Percentiles rank a stretch among this genome's conserved stretches.
phyloP scores from a whole-genome alignment of 2,329 filamentous ascomycete genomes.

The Lecanoromycetidae sp. region DNA sequence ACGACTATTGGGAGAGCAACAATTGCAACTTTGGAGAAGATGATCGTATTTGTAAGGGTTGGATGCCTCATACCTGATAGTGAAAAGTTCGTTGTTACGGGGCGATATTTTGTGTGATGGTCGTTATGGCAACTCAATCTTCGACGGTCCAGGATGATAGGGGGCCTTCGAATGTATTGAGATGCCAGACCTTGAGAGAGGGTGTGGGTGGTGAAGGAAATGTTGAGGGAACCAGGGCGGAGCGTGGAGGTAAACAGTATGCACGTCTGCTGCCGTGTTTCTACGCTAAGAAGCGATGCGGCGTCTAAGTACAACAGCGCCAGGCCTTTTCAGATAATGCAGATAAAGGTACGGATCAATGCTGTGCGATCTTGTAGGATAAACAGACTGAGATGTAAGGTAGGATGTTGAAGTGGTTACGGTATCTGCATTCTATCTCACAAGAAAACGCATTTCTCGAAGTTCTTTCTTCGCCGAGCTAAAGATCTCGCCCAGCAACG shows the following conservation, averaged over 20 bases:
- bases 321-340: constrained; percentile 3
- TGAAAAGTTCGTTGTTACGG: not conserved
- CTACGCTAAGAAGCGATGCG: constrained; percentile 8
- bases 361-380: constrained; percentile 1
- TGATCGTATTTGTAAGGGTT: not conserved
- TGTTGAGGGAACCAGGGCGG: not conserved
- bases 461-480: not conserved
- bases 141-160: not conserved
- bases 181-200: not conserved
- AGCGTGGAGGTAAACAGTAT: constrained; percentile 15
- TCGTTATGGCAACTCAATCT: not conserved
- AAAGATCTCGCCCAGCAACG: constrained; percentile 9
- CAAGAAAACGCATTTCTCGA: constrained; percentile 10
- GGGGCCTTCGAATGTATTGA: not conserved
- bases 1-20: not conserved
- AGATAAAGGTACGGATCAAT: constrained; percentile 11
- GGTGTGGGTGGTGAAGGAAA: not conserved
- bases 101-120: not conserved
- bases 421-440: constrained; percentile 2
- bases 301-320: constrained; percentile 8
- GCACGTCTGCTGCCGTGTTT: constrained; percentile 9
- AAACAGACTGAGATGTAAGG: constrained; percentile 13
- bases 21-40: not conserved
- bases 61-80: not conserved
- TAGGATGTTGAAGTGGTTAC: constrained; percentile 14